phyloP scores from a whole-genome alignment of 345 rosid genomes.

The Litchi chinensis region DNA sequence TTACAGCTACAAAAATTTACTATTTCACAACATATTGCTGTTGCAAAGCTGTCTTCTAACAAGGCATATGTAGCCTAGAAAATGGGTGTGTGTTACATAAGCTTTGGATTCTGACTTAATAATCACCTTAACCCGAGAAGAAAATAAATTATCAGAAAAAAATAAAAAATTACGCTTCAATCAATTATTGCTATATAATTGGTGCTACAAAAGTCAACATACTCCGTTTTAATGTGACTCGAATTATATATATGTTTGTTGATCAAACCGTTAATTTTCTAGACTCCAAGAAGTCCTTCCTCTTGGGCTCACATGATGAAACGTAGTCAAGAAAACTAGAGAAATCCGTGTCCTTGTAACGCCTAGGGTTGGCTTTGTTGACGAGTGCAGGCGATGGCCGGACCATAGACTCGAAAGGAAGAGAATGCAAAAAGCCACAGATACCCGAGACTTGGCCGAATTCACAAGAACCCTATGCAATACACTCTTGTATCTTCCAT shows the following conservation, averaged over 20 bases:
- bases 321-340: conserved; percentile 67
- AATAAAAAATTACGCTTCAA: not conserved
- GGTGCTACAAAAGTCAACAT: conserved; percentile 13
- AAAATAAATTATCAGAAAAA: too few species aligned
- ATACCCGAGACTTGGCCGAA: conserved; percentile 52
- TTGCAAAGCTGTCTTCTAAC: too few species aligned
- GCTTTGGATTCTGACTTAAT: too few species aligned
- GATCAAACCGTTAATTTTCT: conserved; percentile 41
- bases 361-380: conserved; percentile 50
- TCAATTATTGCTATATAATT: conserved; percentile 11
- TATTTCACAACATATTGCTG: not conserved
- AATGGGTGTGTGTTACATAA: too few species aligned
- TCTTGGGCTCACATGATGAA: conserved; percentile 68
- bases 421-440: conserved; percentile 76
- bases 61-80: too few species aligned
- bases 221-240: not conserved
- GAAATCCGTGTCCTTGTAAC: conserved; percentile 67
- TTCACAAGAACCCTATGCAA: conserved; percentile 77
- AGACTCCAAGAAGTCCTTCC: conserved; percentile 75
- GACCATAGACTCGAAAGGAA: conserved; percentile 44
- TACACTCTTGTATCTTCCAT: conserved; percentile 89
- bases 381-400: conserved; percentile 56
- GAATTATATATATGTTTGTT: not conserved
- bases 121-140: too few species aligned
- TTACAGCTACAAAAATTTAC: not conserved